Conservation (phyloP, 805 yeast species). For the Nakazawaea anatomiae region DNA sequence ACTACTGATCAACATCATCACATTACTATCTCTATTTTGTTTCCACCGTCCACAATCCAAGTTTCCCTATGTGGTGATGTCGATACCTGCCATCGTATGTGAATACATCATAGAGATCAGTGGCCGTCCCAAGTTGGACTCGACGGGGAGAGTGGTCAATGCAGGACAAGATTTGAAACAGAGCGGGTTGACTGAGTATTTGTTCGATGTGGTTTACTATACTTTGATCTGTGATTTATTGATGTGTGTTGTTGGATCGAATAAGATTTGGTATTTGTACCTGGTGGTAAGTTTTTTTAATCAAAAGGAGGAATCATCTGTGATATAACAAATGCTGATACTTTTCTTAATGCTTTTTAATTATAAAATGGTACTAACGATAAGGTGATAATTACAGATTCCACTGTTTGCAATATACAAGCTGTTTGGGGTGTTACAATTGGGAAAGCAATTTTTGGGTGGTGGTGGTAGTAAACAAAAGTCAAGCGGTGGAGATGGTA, state of each 20-base stretch:
- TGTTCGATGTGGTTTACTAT: slow-evolving; percentile 64
- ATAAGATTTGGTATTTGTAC: slow-evolving; percentile 54
- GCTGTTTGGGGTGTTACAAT: slow-evolving; percentile 31
- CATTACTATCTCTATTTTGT: slow-evolving; percentile 29
- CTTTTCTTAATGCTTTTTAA: too few species aligned
- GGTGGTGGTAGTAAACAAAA: too few species aligned
- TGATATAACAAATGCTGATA: too few species aligned
- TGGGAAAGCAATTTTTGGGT: slow-evolving; percentile 18
- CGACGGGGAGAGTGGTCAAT: slow-evolving; percentile 35
- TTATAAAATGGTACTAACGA: too few species aligned
- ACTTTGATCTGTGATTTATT: slow-evolving; percentile 54
- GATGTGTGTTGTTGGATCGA: slow-evolving; percentile 47
- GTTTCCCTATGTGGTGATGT: slow-evolving; percentile 35
- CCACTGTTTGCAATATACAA: slow-evolving; percentile 50
- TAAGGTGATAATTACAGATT: slow-evolving; percentile 26
- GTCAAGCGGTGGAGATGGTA: too few species aligned
- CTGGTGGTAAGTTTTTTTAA: slow-evolving; percentile 23
- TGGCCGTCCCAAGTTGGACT: slow-evolving; percentile 53
- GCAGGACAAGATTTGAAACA: slow-evolving; percentile 61
- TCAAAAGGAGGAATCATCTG: too few species aligned
- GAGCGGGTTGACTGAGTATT: slow-evolving; percentile 63
- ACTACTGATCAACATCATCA: slow-evolving; percentile 29
- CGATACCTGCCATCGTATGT: slow-evolving; percentile 35
- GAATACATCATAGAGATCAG: slow-evolving; percentile 50
- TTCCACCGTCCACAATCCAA: slow-evolving; percentile 41